Percentiles rank a stretch among this genome's conserved stretches.
Conservation (phyloP, 371 early-diverging fungal species). For the Mortierella sp. region DNA sequence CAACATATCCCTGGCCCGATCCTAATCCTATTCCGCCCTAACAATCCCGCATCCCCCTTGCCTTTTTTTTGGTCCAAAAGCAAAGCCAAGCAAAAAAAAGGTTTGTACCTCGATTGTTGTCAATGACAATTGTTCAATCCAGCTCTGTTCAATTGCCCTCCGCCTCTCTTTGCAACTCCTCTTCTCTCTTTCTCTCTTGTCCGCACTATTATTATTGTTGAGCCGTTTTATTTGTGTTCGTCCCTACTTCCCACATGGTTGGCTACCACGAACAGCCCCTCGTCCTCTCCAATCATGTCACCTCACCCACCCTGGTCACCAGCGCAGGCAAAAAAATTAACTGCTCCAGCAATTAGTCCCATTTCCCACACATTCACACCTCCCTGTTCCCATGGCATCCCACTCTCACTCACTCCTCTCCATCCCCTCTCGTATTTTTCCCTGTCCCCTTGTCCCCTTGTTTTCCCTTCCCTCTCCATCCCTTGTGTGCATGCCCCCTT, state of each 20-base stretch:
- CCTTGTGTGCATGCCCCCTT: not conserved
- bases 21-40: not conserved
- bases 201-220: not conserved
- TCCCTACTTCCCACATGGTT: constrained; percentile 6
- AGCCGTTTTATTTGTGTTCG: constrained; percentile 1
- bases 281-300: not conserved
- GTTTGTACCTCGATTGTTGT: not conserved
- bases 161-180: not conserved
- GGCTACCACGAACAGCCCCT: not conserved
- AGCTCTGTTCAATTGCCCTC: not conserved
- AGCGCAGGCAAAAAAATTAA: not conserved
- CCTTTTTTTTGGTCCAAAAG: not conserved
- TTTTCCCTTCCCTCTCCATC: not conserved
- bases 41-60: not conserved
- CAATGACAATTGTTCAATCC: not conserved
- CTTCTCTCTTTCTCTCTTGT: not conserved
- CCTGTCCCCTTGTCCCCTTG: not conserved
- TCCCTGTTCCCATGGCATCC: not conserved
- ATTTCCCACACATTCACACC: not conserved
- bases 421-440: constrained; percentile 2
- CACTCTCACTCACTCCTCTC: not conserved
- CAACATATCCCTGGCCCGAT: not conserved
- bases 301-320: not conserved
- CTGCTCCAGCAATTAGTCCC: not conserved
- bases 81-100: not conserved